Conservation (phyloP, 225 moss, liverwort and hornwort species). For the Physcomitrellopsis africana region DNA sequence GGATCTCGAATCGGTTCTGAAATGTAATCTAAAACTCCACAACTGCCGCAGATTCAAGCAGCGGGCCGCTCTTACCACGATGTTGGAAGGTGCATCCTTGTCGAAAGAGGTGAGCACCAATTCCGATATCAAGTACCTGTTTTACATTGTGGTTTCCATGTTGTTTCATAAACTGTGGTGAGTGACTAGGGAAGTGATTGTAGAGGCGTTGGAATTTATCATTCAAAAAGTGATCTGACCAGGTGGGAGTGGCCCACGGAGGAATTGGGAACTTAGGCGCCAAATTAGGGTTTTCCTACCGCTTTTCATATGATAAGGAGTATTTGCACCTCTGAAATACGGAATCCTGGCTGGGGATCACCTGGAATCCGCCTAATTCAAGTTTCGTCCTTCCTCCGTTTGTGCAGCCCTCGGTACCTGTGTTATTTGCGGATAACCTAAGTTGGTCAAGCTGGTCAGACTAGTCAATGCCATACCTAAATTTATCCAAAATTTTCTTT, state of each 20-base stretch:
- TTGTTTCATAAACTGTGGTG: constrained; percentile 10
- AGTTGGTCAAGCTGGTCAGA: constrained; percentile 47
- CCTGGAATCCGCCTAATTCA: constrained; percentile 70
- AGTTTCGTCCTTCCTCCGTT: constrained; percentile 87
- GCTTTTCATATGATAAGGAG: constrained; percentile 71
- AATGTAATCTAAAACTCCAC: no score
- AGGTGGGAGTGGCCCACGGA: constrained; percentile 49
- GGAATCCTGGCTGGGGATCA: constrained; percentile 68
- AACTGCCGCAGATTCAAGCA: constrained; percentile 46
- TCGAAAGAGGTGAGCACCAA: constrained; percentile 81
- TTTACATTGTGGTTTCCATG: no score
- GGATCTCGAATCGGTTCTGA: no score
- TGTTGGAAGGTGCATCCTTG: constrained; percentile 62
- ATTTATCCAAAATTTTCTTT: not conserved
- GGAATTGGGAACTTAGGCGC: constrained; percentile 55
- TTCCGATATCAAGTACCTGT: constrained; percentile 10
- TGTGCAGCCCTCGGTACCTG: no score
- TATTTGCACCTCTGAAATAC: constrained; percentile 74
- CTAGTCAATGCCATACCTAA: constrained; percentile 29
- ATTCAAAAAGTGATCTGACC: constrained; percentile 44
- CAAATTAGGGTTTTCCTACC: constrained; percentile 67
- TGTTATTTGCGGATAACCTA: no score
- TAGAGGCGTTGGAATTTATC: not conserved
- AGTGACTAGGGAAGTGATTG: constrained; percentile 1
- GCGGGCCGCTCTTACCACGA: constrained; percentile 67